Conservation (phyloP, 78 protist genomes). For the Mastigamoeba balamuthi region DNA sequence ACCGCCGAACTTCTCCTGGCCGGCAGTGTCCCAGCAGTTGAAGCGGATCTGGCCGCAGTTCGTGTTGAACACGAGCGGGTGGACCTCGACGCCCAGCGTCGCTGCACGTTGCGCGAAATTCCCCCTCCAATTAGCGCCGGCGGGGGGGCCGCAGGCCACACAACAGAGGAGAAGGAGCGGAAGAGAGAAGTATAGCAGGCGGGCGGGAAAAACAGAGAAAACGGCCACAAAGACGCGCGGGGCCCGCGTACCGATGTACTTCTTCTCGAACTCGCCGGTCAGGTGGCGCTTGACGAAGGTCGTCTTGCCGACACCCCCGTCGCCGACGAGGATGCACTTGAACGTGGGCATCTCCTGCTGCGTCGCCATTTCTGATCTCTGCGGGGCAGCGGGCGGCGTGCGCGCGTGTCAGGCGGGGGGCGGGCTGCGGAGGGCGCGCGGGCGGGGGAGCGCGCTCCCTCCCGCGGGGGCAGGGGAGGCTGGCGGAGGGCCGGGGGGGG, state of each 20-base stretch:
- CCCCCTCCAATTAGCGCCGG: too few relatives aligned
- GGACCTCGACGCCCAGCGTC: slow-evolving; percentile 88
- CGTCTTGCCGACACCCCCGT: slow-evolving; percentile 84
- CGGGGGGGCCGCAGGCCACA: neutral
- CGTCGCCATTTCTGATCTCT: too few relatives aligned
- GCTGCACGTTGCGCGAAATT: slow-evolving; percentile 42
- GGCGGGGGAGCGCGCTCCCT: too few relatives aligned
- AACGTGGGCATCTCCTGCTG: neutral
- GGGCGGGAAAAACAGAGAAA: neutral
- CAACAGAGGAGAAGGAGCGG: neutral
- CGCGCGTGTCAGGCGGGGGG: too few relatives aligned
- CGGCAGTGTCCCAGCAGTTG: slow-evolving; percentile 99
- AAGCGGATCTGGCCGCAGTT: slow-evolving; percentile 85
- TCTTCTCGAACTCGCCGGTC: slow-evolving; percentile 97
- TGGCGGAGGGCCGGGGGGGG: too few relatives aligned
- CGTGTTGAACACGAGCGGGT: slow-evolving; percentile 89
- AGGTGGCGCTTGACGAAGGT: slow-evolving; percentile 98
- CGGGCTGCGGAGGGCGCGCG: too few relatives aligned
- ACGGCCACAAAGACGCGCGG: neutral
- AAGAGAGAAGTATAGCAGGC: neutral
- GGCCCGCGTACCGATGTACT: slow-evolving; percentile 72
- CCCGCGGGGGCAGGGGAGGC: too few relatives aligned
- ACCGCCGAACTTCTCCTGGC: slow-evolving; percentile 99
- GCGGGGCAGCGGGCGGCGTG: too few relatives aligned
- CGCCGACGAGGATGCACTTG: slow-evolving; percentile 54